Conservation (phyloP, 2,329 filamentous ascomycete species). For the Pyrenophora graminea region DNA sequence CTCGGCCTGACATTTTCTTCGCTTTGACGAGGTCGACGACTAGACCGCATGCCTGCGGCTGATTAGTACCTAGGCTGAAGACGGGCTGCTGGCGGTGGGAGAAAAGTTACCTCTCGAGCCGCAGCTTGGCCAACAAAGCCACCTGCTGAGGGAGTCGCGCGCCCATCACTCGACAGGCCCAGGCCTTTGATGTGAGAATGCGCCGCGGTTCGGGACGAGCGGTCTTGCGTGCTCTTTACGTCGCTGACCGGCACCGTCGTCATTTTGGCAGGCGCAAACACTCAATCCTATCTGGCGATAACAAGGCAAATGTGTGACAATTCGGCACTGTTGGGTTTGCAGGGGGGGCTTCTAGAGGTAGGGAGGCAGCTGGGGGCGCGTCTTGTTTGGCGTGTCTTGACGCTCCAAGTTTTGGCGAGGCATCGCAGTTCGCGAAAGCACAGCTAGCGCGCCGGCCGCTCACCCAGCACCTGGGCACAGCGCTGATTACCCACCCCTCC, state of each 20-base stretch:
- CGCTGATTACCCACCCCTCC: constrained; percentile 17
- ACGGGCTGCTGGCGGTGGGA: no score
- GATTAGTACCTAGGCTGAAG: constrained; percentile 14
- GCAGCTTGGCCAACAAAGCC: constrained; percentile 89
- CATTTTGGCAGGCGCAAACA: constrained; percentile 30
- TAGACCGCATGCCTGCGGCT: constrained; percentile 79
- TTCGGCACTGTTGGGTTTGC: neutral
- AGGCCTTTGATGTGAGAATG: constrained; percentile 98
- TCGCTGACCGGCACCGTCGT: constrained; percentile 64
- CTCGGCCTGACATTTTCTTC: constrained; percentile 96
- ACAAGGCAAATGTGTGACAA: neutral
- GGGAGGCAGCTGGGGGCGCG: constrained; percentile 9
- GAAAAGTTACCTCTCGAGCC: constrained; percentile 75
- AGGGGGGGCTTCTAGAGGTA: neutral
- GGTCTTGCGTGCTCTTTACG: constrained; percentile 93
- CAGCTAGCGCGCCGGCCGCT: constrained; percentile 17
- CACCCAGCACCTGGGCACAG: constrained; percentile 6
- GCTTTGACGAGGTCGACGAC: constrained; percentile 94
- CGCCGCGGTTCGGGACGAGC: constrained; percentile 76
- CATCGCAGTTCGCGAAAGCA: constrained; percentile 16
- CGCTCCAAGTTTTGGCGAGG: constrained; percentile 21
- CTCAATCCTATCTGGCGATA: constrained; percentile 3
- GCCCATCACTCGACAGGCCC: constrained; percentile 81
- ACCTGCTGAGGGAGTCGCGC: constrained; percentile 69
- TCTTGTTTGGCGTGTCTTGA: constrained; percentile 19